Percentiles rank a stretch among this genome's conserved stretches.
Conservation (phyloP, 2,329 filamentous ascomycete genomes). For the Ophiosphaerella korrae region DNA sequence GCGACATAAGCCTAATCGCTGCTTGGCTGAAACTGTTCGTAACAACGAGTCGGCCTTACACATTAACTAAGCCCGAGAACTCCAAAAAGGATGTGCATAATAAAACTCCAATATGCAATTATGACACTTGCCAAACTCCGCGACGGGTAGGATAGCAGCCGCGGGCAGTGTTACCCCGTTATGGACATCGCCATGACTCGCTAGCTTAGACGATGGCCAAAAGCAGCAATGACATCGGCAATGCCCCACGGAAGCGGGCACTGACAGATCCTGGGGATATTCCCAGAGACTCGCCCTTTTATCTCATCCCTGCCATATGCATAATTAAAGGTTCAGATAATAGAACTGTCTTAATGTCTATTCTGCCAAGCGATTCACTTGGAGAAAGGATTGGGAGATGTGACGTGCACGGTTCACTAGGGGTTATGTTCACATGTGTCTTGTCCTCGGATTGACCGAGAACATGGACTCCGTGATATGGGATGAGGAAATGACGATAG, state of each 20-base stretch:
- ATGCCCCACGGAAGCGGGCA: background rate
- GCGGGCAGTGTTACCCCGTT: background rate
- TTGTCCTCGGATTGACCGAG: background rate
- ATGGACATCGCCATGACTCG: background rate
- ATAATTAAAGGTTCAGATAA: conserved; percentile 1
- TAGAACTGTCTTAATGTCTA: conserved; percentile 1
- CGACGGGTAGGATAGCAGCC: background rate
- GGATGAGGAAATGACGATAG: background rate
- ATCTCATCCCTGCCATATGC: background rate
- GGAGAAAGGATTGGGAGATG: conserved; percentile 1
- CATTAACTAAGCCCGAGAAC: background rate
- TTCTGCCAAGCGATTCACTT: conserved; percentile 5
- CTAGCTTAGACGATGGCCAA: background rate
- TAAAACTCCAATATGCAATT: background rate
- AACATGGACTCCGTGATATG: background rate
- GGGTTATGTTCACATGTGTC: background rate
- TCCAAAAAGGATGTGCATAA: background rate
- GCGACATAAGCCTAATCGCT: no score
- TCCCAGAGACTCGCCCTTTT: no score
- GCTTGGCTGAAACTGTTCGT: background rate
- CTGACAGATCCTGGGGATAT: no score
- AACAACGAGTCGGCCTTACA: conserved; percentile 1
- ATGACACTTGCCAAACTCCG: background rate
- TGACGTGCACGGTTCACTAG: conserved; percentile 2
- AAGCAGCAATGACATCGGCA: background rate